Evolutionary conservation across 2,329 filamentous ascomycete species (phyloP).

Genomic region (Ascochyta fabae): DNA sequence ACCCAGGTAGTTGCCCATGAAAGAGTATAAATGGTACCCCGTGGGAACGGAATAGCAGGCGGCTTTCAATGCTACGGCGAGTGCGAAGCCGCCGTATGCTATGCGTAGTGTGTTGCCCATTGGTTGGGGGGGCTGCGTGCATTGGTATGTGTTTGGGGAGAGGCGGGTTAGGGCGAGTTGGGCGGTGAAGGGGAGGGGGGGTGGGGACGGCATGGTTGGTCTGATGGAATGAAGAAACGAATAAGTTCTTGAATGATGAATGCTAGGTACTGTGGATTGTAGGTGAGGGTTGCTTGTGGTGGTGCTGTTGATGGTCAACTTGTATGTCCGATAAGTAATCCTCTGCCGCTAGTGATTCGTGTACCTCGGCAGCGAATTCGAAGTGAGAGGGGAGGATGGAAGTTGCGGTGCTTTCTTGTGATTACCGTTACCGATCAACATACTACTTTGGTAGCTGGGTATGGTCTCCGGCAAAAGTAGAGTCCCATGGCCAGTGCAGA

Average conservation of each 20-base stretch:
- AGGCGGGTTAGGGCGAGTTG: slow-evolving; percentile 23
- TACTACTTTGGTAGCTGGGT: too few species aligned
- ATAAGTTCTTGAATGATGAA: too few species aligned
- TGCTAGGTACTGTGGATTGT: background rate
- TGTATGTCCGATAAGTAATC: background rate
- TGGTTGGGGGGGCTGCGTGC: slow-evolving; percentile 41
- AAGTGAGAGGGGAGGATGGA: background rate
- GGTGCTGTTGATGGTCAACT: too few species aligned
- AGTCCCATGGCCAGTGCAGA: too few species aligned
- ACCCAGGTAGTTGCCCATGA: slow-evolving; percentile 56
- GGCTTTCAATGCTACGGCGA: slow-evolving; percentile 52
- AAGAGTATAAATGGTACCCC: slow-evolving; percentile 54
- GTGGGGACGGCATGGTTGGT: background rate
- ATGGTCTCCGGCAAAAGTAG: too few species aligned
- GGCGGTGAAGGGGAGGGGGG: slow-evolving; percentile 19
- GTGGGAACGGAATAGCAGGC: slow-evolving; percentile 50
- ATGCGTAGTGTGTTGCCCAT: slow-evolving; percentile 48
- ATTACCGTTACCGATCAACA: background rate
- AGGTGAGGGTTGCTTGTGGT: background rate
- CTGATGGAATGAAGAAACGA: background rate
- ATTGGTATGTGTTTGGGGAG: slow-evolving; percentile 21
- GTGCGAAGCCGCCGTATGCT: slow-evolving; percentile 57
- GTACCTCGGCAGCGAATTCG: background rate
- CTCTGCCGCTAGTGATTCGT: background rate
- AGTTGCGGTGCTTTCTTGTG: too few species aligned